These are phyloP conservation scores for Candida pseudoviswanathii DNA, from an alignment of 1,139 yeast genomes.

Conservation along the genomic window DNA sequence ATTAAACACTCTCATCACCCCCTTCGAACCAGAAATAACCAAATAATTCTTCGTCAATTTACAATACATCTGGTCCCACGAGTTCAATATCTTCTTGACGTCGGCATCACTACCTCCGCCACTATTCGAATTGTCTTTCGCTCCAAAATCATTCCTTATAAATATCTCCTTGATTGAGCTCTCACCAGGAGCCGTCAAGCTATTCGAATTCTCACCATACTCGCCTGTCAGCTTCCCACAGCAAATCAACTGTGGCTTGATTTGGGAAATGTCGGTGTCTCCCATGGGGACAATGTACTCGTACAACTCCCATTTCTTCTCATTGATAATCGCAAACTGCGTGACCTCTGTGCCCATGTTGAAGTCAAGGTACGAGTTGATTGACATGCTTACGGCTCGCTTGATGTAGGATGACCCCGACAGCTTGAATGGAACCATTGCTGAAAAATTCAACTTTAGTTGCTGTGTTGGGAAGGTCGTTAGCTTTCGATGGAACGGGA, in stretches of 20 bases:
- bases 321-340: conserved; percentile 64
- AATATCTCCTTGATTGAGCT: conserved; percentile 24
- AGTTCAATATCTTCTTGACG: conserved; percentile 30
- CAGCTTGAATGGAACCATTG: conserved; percentile 32
- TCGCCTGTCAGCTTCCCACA: conserved; percentile 74
- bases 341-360: conserved; percentile 50
- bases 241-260: conserved; percentile 59
- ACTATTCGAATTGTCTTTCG: conserved; percentile 18
- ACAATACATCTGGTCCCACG: conserved; percentile 71
- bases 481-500: conserved; percentile 77
- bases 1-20: conserved; percentile 68
- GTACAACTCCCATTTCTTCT: conserved; percentile 74
- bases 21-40: conserved; percentile 74
- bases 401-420: conserved; percentile 33
- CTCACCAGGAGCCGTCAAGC: conserved; percentile 19
- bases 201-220: conserved; percentile 52
- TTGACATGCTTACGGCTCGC: conserved; percentile 61
- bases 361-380: conserved; percentile 47
- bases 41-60: conserved; percentile 61
- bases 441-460: conserved; percentile 42
- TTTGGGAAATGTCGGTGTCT: conserved; percentile 17
- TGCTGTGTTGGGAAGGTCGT: conserved; percentile 68
- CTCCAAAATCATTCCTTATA: conserved; percentile 37
- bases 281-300: conserved; percentile 33
- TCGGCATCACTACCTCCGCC: conserved; percentile 21